Percentiles rank a stretch among this genome's conserved stretches.
phyloP scores from a whole-genome alignment of 2,329 filamentous ascomycete species.

The Phialocephala sp. region DNA sequence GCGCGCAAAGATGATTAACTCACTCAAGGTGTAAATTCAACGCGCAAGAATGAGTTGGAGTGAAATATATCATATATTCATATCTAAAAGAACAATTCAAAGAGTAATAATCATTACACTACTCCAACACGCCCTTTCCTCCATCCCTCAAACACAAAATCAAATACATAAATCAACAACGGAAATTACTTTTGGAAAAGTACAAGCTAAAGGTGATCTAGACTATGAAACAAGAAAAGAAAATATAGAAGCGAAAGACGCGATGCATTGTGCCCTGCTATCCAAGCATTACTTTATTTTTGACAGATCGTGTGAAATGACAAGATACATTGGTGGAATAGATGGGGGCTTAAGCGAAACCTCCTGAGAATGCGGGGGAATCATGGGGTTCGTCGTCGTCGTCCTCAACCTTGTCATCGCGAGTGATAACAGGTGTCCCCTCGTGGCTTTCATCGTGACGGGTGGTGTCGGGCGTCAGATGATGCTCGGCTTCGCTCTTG shows the following conservation, averaged over 20 bases:
- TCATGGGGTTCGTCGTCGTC: not conserved
- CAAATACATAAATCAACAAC: not conserved
- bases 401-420: not conserved
- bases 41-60: not conserved
- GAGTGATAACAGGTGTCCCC: not conserved
- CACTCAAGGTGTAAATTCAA: not conserved
- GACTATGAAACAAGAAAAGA: conserved; percentile 4
- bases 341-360: conserved; percentile 1
- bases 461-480: not conserved
- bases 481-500: not conserved
- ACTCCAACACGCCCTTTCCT: not conserved
- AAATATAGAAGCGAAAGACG: conserved; percentile 1
- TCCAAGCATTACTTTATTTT: conserved; percentile 8
- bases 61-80: conserved; percentile 9
- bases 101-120: not conserved
- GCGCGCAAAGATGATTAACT: not conserved
- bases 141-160: not conserved
- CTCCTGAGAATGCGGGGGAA: conserved; percentile 4
- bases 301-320: not conserved
- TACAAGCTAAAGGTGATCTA: not conserved
- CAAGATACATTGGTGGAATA: not conserved
- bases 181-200: not conserved
- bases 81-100: conserved; percentile 3
- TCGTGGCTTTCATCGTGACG: not conserved
- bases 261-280: conserved; percentile 7